Conservation (phyloP, 192 early-diverging fungal genomes). For the Coemansia sp. region DNA sequence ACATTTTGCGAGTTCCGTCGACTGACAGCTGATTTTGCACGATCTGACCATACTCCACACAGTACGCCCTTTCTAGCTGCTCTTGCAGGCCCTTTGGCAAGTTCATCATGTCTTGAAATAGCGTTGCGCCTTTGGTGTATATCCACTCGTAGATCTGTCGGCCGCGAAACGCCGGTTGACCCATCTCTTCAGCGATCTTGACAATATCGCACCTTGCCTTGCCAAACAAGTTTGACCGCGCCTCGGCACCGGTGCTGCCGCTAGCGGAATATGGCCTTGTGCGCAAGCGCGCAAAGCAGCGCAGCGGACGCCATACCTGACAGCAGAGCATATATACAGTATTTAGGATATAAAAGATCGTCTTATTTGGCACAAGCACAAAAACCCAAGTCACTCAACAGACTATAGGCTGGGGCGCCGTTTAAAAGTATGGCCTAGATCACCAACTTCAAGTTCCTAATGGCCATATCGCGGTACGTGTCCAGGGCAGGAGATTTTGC, state of each 20-base stretch:
- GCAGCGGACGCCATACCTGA: background rate
- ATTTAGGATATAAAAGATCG: background rate
- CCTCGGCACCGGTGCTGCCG: background rate
- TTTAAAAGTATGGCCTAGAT: conserved; percentile 5
- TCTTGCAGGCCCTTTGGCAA: conserved; percentile 54
- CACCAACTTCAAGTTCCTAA: conserved; percentile 24
- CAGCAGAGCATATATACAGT: background rate
- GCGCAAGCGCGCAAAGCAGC: background rate
- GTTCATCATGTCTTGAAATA: conserved; percentile 67
- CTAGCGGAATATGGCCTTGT: background rate
- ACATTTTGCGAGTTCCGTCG: conserved; percentile 63
- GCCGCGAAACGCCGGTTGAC: conserved; percentile 21
- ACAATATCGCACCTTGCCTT: conserved; percentile 18
- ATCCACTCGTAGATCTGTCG: conserved; percentile 45
- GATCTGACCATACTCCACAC: conserved; percentile 59
- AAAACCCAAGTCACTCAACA: background rate
- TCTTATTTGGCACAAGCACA: background rate
- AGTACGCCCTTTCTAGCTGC: conserved; percentile 50
- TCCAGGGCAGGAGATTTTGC: conserved; percentile 49
- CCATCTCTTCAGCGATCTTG: conserved; percentile 4
- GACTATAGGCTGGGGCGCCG: background rate
- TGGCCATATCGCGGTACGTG: conserved; percentile 43
- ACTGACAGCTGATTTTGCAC: conserved; percentile 54
- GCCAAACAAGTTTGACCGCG: conserved; percentile 32
- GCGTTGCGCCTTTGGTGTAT: conserved; percentile 54